Conservation (phyloP, 352 stramenopile genomes). For the Pythium chondricola region DNA sequence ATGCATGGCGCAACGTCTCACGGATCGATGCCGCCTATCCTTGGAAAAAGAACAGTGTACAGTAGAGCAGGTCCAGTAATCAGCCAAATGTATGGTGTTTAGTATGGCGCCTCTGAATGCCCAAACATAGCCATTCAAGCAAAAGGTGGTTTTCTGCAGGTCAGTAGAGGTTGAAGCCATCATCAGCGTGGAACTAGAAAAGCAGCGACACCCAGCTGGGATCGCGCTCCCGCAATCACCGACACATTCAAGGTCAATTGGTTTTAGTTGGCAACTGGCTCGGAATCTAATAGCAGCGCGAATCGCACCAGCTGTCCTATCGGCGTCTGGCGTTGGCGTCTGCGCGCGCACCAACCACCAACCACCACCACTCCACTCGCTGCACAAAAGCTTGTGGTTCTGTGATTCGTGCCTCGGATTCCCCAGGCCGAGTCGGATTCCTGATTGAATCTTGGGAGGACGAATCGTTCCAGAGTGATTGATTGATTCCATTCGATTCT, state of each 20-base stretch:
- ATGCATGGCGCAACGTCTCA: too few species aligned
- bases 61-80: slow-evolving; percentile 6
- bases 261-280: slow-evolving; percentile 20
- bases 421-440: neutral
- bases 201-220: too few species aligned
- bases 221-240: too few species aligned
- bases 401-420: neutral
- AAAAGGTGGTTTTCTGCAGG: too few species aligned
- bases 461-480: neutral
- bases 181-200: neutral
- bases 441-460: neutral
- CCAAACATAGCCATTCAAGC: neutral
- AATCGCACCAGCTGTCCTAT: neutral
- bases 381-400: neutral
- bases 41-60: slow-evolving; percentile 5
- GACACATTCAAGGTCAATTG: too few species aligned
- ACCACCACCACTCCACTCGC: neutral
- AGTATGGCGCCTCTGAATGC: slow-evolving; percentile 7
- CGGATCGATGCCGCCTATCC: slow-evolving; percentile 12
- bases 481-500: neutral
- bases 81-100: slow-evolving; percentile 13
- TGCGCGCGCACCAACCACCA: neutral
- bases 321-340: neutral
- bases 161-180: neutral
- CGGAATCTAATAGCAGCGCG: neutral